Base-by-base conservation (phyloP, 1,284 basidiomycete species). In the Athelia psychrophila region DNA sequence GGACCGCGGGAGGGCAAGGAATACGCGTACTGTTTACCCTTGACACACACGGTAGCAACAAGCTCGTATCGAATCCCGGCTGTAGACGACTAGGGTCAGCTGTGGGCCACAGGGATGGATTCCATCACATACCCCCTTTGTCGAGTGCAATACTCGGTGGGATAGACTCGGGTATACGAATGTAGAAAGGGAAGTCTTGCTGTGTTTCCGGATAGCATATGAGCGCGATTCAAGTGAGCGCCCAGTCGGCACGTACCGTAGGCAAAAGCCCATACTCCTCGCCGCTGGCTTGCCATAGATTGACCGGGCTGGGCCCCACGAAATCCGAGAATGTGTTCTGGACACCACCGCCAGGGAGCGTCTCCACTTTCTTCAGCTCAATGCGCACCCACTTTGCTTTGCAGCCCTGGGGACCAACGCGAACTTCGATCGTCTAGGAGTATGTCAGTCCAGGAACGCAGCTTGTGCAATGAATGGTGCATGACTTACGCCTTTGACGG, bases 341-440 rank as follows among this genome's bases (percentile, higher is more conserved):
- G 55, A 76, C 71, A 10, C 86, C 84, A 25, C 84, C 88, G 18
- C 83, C 82, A 2, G 90, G 89, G 44, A 92, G 75, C 1, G 81
- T 85, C 70, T 95, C 93, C 42, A 93, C 82, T 73, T 93, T 93
- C 60, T 89, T 82, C 62, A 95, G 76, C 70, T 94, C 91, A 55
- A 95, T 84, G 57, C 88, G 83, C 24, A 95, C 85, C 85, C 89
- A 94, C 70, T 93, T 92, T 22, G 90, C 90, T 74, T 93, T 94
- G 62, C 90, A 81, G n/a, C 88, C 86, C 57, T 81, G 75, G 3
- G 77, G 73, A 10, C 82, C 84, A 19, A 86, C 75, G 32, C 92
- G 83, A 8, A 95, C 79, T 69, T 95, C 92, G 54, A 95, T 79
- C n/a, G 88, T 83, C 89, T 91, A 59, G 2, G 20, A 40, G 18